Evolutionary conservation across 192 early-diverging fungal species (phyloP).

Genomic region (Entomortierella chlamydospora): DNA sequence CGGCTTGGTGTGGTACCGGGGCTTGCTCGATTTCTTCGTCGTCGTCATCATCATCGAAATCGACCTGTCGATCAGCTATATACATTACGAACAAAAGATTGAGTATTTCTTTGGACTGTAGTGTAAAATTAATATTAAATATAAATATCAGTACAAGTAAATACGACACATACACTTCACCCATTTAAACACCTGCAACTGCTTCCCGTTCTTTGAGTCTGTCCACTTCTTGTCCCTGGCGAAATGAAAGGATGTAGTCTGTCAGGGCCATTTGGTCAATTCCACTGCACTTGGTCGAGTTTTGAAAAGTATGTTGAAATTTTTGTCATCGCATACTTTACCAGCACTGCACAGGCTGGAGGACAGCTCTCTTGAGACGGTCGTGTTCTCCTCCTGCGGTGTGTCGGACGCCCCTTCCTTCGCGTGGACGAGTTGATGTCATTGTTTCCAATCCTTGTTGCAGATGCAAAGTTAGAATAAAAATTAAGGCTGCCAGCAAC

Average conservation of each 20-base stretch:
- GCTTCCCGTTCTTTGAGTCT: constrained; percentile 54
- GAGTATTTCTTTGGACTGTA: no score
- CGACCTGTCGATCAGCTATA: constrained; percentile 55
- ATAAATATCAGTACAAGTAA: no score
- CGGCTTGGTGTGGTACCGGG: constrained; percentile 23
- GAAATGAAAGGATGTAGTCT: background rate
- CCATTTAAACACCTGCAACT: constrained; percentile 57
- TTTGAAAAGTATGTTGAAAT: background rate
- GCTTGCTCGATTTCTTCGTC: constrained; percentile 49
- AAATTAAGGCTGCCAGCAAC: no score
- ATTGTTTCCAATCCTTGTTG: constrained; percentile 4
- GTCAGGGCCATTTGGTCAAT: background rate
- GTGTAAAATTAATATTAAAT: no score
- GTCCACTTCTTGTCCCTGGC: constrained; percentile 58
- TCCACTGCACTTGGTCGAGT: background rate
- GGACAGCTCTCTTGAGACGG: constrained; percentile 55
- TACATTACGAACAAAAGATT: background rate
- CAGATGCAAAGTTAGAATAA: background rate
- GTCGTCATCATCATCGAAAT: constrained; percentile 57
- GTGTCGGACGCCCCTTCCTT: constrained; percentile 46
- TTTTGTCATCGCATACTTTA: constrained; percentile 4
- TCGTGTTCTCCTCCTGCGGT: constrained; percentile 56
- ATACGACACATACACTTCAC: constrained; percentile 44
- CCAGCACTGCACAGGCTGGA: constrained; percentile 61
- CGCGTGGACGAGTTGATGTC: constrained; percentile 52